Evolutionary conservation across 2,329 filamentous ascomycete species (phyloP).

Genomic region (Penicillium sclerotiorum): DNA sequence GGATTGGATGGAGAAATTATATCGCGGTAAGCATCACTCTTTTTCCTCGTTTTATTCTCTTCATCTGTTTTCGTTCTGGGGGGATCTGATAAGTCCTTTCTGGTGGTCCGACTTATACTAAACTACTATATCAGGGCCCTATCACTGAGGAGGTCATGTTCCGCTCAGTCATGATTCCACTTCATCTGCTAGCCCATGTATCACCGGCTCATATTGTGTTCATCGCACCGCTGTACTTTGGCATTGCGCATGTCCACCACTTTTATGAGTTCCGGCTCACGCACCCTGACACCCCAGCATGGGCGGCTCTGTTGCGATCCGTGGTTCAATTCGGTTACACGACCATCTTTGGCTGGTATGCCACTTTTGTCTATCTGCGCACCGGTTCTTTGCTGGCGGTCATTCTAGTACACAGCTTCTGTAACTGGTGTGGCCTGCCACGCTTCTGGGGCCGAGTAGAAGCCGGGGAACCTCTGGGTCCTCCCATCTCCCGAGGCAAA

Average conservation of each 20-base stretch:
- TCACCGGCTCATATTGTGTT: conserved; percentile 67
- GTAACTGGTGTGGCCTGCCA: conserved; percentile 89
- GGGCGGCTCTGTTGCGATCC: conserved; percentile 68
- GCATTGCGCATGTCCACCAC: conserved; percentile 91
- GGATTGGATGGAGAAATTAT: conserved; percentile 83
- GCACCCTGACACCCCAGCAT: conserved; percentile 68
- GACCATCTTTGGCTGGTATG: conserved; percentile 89
- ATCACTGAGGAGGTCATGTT: conserved; percentile 93
- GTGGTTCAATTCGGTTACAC: conserved; percentile 88
- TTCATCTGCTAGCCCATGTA: conserved; percentile 73
- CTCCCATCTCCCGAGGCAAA: conserved; percentile 42
- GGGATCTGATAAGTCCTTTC: conserved; percentile 7
- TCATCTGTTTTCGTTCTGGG: background rate
- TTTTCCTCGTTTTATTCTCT: background rate
- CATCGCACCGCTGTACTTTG: conserved; percentile 84
- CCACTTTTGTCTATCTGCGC: conserved; percentile 82
- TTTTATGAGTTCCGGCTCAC: conserved; percentile 91
- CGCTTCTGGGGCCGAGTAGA: conserved; percentile 79
- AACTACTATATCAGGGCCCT: conserved; percentile 63
- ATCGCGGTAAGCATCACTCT: conserved; percentile 66
- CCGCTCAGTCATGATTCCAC: conserved; percentile 79
- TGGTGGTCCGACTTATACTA: too few species aligned
- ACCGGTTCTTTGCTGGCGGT: conserved; percentile 79
- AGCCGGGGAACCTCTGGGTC: conserved; percentile 46
- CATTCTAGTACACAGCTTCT: conserved; percentile 80